Base-by-base conservation (phyloP, 2,329 filamentous ascomycete genomes). In the Juglanconis juglandina region DNA sequence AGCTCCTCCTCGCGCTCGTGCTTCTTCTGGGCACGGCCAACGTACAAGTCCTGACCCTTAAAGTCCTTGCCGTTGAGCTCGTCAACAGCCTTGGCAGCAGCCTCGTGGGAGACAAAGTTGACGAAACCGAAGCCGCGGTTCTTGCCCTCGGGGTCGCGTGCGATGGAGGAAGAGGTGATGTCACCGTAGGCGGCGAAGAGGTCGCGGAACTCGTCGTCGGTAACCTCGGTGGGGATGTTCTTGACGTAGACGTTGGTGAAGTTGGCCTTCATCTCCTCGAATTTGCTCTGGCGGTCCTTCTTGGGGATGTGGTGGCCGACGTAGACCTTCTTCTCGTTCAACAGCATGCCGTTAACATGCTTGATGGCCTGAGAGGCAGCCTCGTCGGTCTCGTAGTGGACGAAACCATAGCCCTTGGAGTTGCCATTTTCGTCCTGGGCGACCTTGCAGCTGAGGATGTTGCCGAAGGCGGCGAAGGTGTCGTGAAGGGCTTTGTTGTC, bases 221-320 rank as follows among this genome's bases (percentile, higher is more conserved):
- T 89, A 66, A 89, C 91, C 53, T 97, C 94, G 41, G 80, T 72
- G 70, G 88, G 86, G 69, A 99, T 89, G 82, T 99, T 99, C 88
- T 99, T 99, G 82, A 99, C 91, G 81, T 99, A 99, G 78, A 99
- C 88, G 78, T 99, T 99, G 83, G 95, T 99, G 86, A 96, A 99
- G 85, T 99, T 99, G 78, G 95, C 95, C 89, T 99, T 99, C 94
- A 99, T 99, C 85, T 99, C 95, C 83, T 99, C 95, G 70, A 98
- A 98, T 83, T 99, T 99, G 91, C 92, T 96, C 86, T 98, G 95
- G 71, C 95, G 94, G 75, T 99, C 95, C 86, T 98, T 98, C 90
- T 98, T 98, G 76, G 95, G 93, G 72, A 99, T 98, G 81, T 99
- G 95, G 80, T 97, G 94, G 66, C 95, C 95, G 69, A 99, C 95